A percentile compares a stretch with the other conserved stretches of the same genome.
phyloP scores from a whole-genome alignment of 2,329 filamentous ascomycete genomes.

The Alternaria sp. region DNA sequence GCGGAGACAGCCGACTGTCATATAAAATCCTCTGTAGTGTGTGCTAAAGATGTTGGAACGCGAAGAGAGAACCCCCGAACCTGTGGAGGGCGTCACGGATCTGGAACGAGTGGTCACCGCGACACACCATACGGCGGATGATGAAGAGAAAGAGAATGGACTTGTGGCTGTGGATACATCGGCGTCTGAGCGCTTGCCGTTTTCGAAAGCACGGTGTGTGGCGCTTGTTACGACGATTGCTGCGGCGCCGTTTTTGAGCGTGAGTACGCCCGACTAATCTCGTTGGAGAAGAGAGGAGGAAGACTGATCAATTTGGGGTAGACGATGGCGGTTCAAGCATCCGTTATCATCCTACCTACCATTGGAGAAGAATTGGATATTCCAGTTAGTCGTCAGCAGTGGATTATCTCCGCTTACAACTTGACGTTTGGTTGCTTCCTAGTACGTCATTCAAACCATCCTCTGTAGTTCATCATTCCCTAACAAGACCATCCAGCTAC shows the following conservation, averaged over 20 bases:
- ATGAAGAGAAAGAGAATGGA: constrained; percentile 2
- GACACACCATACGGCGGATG: background rate
- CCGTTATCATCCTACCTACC: constrained; percentile 68
- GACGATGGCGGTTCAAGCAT: constrained; percentile 64
- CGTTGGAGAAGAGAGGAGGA: background rate
- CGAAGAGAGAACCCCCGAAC: background rate
- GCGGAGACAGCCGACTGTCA: background rate
- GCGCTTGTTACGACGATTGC: constrained; percentile 37
- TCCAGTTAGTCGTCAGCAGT: constrained; percentile 66
- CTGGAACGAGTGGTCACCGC: constrained; percentile 1
- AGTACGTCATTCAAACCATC: constrained; percentile 5
- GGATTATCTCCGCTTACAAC: constrained; percentile 70
- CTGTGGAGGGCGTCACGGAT: background rate
- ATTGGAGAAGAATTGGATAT: constrained; percentile 64
- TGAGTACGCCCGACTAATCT: constrained; percentile 7
- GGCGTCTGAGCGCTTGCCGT: constrained; percentile 25
- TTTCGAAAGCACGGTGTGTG: constrained; percentile 40
- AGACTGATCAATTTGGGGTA: constrained; percentile 1
- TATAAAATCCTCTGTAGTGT: too few species aligned
- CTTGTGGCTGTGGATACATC: constrained; percentile 9
- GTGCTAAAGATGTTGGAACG: background rate
- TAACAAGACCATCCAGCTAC: constrained; percentile 47
- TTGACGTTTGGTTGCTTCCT: constrained; percentile 72
- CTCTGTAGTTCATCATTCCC: background rate
- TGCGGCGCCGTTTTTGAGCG: constrained; percentile 42